These are phyloP conservation scores for Aspergillus sp. DNA, from an alignment of 2,329 filamentous ascomycete genomes.

Conservation along the genomic window DNA sequence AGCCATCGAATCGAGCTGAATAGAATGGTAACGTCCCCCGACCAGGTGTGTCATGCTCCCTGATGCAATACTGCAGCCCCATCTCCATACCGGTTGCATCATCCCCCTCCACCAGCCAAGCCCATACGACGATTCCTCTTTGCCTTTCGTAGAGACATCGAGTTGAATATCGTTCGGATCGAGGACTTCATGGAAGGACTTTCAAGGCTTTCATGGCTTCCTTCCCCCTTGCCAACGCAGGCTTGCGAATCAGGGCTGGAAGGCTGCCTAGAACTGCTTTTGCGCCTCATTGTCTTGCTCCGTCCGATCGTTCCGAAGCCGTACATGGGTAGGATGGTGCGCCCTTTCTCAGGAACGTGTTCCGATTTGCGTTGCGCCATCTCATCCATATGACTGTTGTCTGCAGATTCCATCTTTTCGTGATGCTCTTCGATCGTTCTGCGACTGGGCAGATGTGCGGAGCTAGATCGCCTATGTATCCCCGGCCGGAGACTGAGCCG, in stretches of 20 bases:
- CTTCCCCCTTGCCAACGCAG: conserved; percentile 1
- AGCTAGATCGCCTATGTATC: conserved; percentile 70
- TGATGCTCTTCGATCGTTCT: background rate
- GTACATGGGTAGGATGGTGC: background rate
- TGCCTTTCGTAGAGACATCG: conserved; percentile 16
- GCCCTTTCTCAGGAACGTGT: conserved; percentile 6
- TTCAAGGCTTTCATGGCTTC: conserved; percentile 2
- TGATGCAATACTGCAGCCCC: conserved; percentile 11
- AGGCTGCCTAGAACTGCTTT: conserved; percentile 3
- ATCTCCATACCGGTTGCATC: conserved; percentile 11
- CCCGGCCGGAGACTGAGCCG: conserved; percentile 79
- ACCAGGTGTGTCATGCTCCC: background rate
- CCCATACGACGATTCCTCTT: conserved; percentile 13
- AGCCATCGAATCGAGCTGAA: conserved; percentile 12
- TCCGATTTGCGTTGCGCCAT: background rate
- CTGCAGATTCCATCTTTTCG: background rate
- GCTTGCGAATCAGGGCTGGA: background rate
- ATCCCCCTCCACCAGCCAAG: conserved; percentile 17
- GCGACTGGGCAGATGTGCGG: conserved; percentile 34
- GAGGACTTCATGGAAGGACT: conserved; percentile 9
- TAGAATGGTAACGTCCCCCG: conserved; percentile 4
- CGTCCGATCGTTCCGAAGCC: conserved; percentile 5
- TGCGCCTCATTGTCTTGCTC: conserved; percentile 11
- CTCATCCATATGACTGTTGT: background rate
- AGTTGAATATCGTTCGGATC: conserved; percentile 21